phyloP scores from a whole-genome alignment of 768 basidiomycete genomes.

The Cystofilobasidium capitatum region DNA sequence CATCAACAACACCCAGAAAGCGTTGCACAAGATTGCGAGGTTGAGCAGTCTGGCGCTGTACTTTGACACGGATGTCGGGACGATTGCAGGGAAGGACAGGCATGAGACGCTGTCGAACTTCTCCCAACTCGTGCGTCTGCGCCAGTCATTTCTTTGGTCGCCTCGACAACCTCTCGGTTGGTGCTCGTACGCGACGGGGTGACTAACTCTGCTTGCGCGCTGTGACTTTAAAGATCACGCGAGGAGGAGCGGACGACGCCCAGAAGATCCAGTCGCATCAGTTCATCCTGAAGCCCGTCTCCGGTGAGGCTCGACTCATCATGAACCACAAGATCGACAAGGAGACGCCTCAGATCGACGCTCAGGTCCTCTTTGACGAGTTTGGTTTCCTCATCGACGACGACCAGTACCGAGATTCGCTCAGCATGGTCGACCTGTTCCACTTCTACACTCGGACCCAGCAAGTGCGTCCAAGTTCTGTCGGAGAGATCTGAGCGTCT shows the following conservation, averaged over 20 bases:
- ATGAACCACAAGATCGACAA: slow-evolving; percentile 70
- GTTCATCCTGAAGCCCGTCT: slow-evolving; percentile 89
- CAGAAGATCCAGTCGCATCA: slow-evolving; percentile 54
- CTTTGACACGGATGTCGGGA: slow-evolving; percentile 83
- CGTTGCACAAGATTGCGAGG: slow-evolving; percentile 87
- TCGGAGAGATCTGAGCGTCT: too few relatives aligned
- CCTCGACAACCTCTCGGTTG: neutral
- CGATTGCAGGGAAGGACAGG: slow-evolving; percentile 57
- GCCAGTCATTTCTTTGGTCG: neutral
- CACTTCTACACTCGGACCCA: slow-evolving; percentile 73
- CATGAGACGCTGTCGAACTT: slow-evolving; percentile 26
- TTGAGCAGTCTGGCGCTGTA: slow-evolving; percentile 81
- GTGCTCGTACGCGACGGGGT: neutral
- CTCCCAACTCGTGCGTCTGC: neutral
- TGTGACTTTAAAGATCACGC: slow-evolving; percentile 45
- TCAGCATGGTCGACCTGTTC: slow-evolving; percentile 90
- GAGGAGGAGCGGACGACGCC: slow-evolving; percentile 40
- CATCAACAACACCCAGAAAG: slow-evolving; percentile 75
- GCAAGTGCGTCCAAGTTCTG: slow-evolving; percentile 20
- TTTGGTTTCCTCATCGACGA: slow-evolving; percentile 85
- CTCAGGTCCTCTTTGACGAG: slow-evolving; percentile 79
- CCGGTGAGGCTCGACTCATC: slow-evolving; percentile 78
- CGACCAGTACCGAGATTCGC: slow-evolving; percentile 85
- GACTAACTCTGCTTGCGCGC: slow-evolving; percentile 6
- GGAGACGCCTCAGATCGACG: slow-evolving; percentile 72